phyloP scores from a whole-genome alignment of 441 rosid species.

The Adansonia gregorii region DNA sequence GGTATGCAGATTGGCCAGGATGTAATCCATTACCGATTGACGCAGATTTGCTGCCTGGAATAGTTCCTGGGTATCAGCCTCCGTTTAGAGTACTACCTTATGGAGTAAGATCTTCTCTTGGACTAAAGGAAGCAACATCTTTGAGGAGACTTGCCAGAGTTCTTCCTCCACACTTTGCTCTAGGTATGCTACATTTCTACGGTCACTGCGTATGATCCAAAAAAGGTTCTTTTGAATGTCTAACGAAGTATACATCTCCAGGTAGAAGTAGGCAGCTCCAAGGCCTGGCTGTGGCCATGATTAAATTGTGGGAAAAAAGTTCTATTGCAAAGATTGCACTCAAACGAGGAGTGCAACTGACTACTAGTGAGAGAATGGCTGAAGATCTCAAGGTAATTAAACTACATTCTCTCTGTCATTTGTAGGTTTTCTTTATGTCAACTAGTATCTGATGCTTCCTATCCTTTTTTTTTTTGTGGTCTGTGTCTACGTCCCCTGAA shows the following conservation, averaged over 20 bases:
- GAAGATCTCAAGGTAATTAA: constrained; percentile 84
- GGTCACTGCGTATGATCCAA: constrained; percentile 23
- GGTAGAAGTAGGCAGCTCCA: constrained; percentile 91
- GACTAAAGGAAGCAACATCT: constrained; percentile 70
- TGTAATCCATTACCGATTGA: constrained; percentile 82
- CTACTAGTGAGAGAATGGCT: constrained; percentile 98
- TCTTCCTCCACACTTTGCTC: constrained; percentile 93
- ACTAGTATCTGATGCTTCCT: not conserved
- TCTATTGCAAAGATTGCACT: constrained; percentile 84
- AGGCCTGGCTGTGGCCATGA: constrained; percentile 85
- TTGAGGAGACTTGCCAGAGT: constrained; percentile 80
- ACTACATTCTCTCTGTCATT: not conserved
- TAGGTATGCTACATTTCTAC: constrained; percentile 54
- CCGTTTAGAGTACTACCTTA: constrained; percentile 95
- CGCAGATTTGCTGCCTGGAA: constrained; percentile 88
- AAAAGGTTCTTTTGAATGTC: constrained; percentile 25
- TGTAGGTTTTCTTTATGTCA: not conserved
- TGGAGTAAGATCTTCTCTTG: constrained; percentile 73
- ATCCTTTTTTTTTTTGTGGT: not conserved
- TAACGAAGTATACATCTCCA: constrained; percentile 37
- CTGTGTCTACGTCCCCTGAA: not conserved
- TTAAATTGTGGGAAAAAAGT: constrained; percentile 81
- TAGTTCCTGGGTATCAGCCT: constrained; percentile 73
- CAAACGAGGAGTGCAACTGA: constrained; percentile 86
- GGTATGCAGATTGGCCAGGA: constrained; percentile 86